Conservation (phyloP, 495 filamentous ascomycete genomes). For the Penicillium ochrochloron region DNA sequence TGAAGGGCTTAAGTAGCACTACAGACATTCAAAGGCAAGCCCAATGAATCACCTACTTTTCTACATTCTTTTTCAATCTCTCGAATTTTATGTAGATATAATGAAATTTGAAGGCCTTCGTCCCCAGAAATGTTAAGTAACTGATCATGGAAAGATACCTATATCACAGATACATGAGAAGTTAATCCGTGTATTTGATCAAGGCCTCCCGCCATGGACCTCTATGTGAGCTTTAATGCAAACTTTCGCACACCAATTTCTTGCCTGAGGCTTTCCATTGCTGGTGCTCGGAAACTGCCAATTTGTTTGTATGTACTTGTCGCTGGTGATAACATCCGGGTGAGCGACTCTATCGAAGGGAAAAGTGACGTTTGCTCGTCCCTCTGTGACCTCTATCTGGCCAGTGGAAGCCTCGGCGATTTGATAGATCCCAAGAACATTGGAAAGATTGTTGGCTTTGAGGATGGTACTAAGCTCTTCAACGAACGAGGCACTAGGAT, state of each 20-base stretch:
- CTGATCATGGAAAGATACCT: no score
- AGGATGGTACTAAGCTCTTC: background rate
- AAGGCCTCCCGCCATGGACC: no score
- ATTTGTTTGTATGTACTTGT: background rate
- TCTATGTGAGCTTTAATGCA: no score
- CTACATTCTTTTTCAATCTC: no score
- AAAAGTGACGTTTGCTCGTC: background rate
- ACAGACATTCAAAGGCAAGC: no score
- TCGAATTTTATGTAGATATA: no score
- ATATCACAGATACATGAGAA: background rate
- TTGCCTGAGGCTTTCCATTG: no score
- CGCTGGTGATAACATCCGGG: background rate
- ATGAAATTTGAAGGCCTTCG: no score
- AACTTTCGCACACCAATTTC: no score
- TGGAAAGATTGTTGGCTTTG: background rate
- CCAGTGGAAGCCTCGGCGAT: background rate
- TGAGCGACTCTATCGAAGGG: background rate
- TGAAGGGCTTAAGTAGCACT: no score
- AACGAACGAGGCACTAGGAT: background rate
- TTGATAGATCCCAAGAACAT: background rate
- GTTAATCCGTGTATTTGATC: background rate
- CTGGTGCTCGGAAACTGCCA: background rate
- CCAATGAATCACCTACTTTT: no score
- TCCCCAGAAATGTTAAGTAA: no score
- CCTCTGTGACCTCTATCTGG: conserved; percentile 1